Evolutionary conservation across 768 basidiomycete genomes (phyloP).

Genomic region (Tulasnella sp.): DNA sequence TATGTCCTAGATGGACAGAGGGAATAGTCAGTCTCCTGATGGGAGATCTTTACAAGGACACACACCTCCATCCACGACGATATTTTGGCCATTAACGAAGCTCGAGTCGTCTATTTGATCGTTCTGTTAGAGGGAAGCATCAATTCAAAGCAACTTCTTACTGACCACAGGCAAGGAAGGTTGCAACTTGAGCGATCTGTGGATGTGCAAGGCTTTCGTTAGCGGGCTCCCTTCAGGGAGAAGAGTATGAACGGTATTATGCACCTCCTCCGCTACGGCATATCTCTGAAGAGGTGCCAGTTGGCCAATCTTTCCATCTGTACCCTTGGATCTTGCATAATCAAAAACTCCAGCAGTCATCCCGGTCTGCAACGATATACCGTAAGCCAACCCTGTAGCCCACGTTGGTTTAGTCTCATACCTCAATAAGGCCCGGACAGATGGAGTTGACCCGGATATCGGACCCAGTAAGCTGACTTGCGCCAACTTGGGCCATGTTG

Average conservation of each 20-base stretch:
- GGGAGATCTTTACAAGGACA: neutral
- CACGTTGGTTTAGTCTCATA: conserved; percentile 24
- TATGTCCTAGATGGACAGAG: conserved; percentile 7
- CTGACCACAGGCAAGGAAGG: conserved; percentile 83
- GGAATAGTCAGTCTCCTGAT: neutral
- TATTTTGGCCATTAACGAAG: conserved; percentile 86
- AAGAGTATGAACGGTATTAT: too few relatives aligned
- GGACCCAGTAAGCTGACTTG: conserved; percentile 73
- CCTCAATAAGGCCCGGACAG: conserved; percentile 86
- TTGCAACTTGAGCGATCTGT: conserved; percentile 75
- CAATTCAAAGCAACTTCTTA: neutral
- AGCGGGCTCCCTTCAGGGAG: too few relatives aligned
- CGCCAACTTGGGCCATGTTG: conserved; percentile 77
- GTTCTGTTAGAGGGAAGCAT: neutral
- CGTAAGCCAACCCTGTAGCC: neutral
- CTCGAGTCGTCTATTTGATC: conserved; percentile 68
- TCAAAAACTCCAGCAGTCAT: conserved; percentile 83
- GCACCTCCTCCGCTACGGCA: conserved; percentile 62
- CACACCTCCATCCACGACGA: conserved; percentile 78
- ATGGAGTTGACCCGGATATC: conserved; percentile 87
- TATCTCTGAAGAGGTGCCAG: conserved; percentile 80
- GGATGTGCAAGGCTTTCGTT: neutral
- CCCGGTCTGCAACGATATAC: conserved; percentile 50
- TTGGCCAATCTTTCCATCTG: conserved; percentile 69
- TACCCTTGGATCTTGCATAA: conserved; percentile 71